Evolutionary conservation across 108 stramenopile genomes (phyloP).

Genomic region (Chaetoceros tenuissimus): DNA sequence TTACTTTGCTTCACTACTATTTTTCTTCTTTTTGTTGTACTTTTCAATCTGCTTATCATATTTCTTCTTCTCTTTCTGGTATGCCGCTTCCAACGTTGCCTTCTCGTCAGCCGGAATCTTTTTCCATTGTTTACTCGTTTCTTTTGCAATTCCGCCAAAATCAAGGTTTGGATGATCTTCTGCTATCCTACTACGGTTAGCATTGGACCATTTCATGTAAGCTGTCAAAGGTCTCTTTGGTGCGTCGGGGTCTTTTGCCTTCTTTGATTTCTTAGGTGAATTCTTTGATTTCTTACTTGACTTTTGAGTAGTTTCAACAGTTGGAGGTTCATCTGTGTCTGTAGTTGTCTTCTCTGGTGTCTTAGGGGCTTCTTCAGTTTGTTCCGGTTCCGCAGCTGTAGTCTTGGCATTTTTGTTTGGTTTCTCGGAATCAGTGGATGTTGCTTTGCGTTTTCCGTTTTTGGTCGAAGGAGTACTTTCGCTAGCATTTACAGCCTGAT

Average conservation of each 20-base stretch:
- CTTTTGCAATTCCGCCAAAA: too few relatives aligned
- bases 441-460: slow-evolving; percentile 51
- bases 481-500: too few relatives aligned
- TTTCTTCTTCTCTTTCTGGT: slow-evolving; percentile 1
- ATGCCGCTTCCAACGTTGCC: slow-evolving; percentile 42
- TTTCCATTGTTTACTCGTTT: slow-evolving; percentile 46
- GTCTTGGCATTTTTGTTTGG: slow-evolving; percentile 47
- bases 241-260: too few relatives aligned
- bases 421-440: slow-evolving; percentile 50
- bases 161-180: too few relatives aligned
- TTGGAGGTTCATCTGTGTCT: slow-evolving; percentile 12
- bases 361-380: too few relatives aligned
- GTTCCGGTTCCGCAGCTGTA: slow-evolving; percentile 28
- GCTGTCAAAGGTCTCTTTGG: too few relatives aligned
- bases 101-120: slow-evolving; percentile 40
- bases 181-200: too few relatives aligned
- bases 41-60: slow-evolving; percentile 6
- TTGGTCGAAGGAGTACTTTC: slow-evolving; percentile 43
- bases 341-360: too few relatives aligned
- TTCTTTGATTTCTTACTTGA: slow-evolving; percentile 8
- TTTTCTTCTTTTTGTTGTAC: too few relatives aligned
- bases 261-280: background rate
- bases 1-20: too few relatives aligned
- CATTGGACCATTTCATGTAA: too few relatives aligned
- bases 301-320: slow-evolving; percentile 20